Evolutionary conservation across 228 moss, liverwort and hornwort genomes (phyloP), one percentile per base, ranked within the genome.

Genomic region (Sphagnum fallax): DNA sequence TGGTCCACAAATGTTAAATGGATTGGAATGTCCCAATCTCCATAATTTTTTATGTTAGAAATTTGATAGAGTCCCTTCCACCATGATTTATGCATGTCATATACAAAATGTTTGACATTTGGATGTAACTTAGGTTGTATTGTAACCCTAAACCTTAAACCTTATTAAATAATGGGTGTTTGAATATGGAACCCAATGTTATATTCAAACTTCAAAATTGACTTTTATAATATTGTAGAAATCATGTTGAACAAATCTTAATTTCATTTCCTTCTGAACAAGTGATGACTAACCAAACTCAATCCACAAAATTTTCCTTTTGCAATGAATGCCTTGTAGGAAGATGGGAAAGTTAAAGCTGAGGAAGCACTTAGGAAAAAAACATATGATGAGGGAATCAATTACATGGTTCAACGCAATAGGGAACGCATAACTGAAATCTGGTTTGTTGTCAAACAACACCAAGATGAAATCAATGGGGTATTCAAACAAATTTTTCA

Each of bases 381-480:
- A 63, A 80, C 82, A 0, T 78, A 68, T 8, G 84, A 87, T 16
- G 80, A 84, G 0, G 86, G 86, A 6, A 75, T 84, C 15, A 77
- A 68, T 18, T 84, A 71, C 52, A 77, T 80, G 75, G 84, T 87
- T 63, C 71, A 82, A 50, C 78, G 84, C 51, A 91, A 91, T 13
- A 68, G 91, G 10, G 91, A 91, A 63, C 81, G 89, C 47, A 61
- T 82, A 6, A 81, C 81, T 4, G 91, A 91, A 73, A 91, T 80
- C 5, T 89, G 87, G 91, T 91, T 74, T 47, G 79, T 91, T 10
- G 53, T 80, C 48, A 70, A 66, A 0, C 81, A 77, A 60, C 74
- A 76, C 60, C 82, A 53, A 78, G 81, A 84, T 66, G 82, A 88
- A 65, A 73, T 82, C 58, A 76, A 68, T 50, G 67, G 61, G 48